phyloP scores from a whole-genome alignment of 495 filamentous ascomycete species.

The Trichoderma reesei region DNA sequence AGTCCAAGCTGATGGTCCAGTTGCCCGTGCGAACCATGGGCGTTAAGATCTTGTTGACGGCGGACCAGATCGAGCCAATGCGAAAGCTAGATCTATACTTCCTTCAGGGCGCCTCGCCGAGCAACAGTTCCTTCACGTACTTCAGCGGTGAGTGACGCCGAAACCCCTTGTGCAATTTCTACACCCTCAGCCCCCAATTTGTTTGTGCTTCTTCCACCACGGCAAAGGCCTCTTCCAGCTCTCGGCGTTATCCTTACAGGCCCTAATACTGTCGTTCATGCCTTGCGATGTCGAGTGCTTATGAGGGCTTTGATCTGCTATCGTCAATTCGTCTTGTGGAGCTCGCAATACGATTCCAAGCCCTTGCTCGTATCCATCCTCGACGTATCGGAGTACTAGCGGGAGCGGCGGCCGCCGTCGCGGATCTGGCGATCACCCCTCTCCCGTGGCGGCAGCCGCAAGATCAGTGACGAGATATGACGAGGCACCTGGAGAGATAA shows the following conservation, averaged over 20 bases:
- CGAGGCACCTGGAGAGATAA: neutral
- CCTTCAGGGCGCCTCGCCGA: slow-evolving; percentile 50
- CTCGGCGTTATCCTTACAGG: neutral
- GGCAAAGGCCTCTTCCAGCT: neutral
- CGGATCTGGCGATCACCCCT: neutral
- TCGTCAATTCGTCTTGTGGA: neutral
- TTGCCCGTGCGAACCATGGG: slow-evolving; percentile 25
- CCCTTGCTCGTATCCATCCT: neutral
- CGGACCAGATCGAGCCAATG: slow-evolving; percentile 22
- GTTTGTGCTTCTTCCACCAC: neutral
- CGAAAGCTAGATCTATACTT: slow-evolving; percentile 46
- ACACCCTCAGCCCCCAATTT: neutral
- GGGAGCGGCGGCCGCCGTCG: slow-evolving; percentile 7
- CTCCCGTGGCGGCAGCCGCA: neutral
- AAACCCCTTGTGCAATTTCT: neutral
- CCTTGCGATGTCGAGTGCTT: neutral
- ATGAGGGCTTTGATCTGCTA: neutral
- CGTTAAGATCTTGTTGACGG: slow-evolving; percentile 20
- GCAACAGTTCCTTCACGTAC: slow-evolving; percentile 40
- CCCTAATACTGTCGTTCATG: neutral
- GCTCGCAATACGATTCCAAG: neutral
- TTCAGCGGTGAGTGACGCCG: slow-evolving; percentile 21
- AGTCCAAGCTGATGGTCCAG: slow-evolving; percentile 7
- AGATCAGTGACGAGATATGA: neutral
- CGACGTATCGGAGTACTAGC: neutral